These are phyloP conservation scores for Boletus pseudopeckii DNA, from an alignment of 768 basidiomycete species.

Conservation along the genomic window DNA sequence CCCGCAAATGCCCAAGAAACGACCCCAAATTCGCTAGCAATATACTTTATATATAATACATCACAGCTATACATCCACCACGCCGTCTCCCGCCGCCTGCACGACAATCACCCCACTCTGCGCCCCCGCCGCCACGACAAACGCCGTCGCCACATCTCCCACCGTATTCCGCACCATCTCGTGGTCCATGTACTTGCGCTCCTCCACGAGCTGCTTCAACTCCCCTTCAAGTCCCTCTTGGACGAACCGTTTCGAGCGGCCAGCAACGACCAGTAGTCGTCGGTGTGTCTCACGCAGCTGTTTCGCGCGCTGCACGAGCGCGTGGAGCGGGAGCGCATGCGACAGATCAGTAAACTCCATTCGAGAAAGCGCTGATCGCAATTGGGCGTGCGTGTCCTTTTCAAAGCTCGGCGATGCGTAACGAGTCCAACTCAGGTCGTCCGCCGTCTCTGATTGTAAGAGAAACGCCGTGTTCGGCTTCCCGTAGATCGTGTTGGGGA, in stretches of 20 bases:
- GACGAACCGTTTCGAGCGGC: constrained; percentile 72
- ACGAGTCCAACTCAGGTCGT: constrained; percentile 71
- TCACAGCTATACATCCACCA: background rate
- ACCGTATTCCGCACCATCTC: constrained; percentile 67
- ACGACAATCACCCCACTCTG: constrained; percentile 64
- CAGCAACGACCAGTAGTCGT: constrained; percentile 63
- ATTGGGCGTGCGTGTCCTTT: background rate
- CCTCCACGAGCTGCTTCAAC: constrained; percentile 45
- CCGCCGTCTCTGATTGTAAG: constrained; percentile 78
- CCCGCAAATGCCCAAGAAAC: too few relatives aligned
- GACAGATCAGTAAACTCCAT: constrained; percentile 56
- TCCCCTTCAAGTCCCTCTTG: constrained; percentile 59
- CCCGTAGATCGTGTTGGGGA: constrained; percentile 73
- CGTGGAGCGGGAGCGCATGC: constrained; percentile 54
- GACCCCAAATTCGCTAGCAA: too few relatives aligned
- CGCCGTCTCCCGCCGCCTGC: constrained; percentile 47
- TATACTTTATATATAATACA: too few relatives aligned
- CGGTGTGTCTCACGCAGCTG: constrained; percentile 25
- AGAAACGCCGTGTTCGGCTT: constrained; percentile 58
- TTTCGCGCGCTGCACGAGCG: constrained; percentile 44
- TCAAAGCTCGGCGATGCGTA: constrained; percentile 39
- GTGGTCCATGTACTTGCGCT: constrained; percentile 13
- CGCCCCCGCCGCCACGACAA: constrained; percentile 59
- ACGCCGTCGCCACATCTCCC: constrained; percentile 78
- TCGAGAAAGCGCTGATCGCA: constrained; percentile 49